phyloP scores from a whole-genome alignment of 1,139 yeast species.

The Wickerhamiella infanticola region DNA sequence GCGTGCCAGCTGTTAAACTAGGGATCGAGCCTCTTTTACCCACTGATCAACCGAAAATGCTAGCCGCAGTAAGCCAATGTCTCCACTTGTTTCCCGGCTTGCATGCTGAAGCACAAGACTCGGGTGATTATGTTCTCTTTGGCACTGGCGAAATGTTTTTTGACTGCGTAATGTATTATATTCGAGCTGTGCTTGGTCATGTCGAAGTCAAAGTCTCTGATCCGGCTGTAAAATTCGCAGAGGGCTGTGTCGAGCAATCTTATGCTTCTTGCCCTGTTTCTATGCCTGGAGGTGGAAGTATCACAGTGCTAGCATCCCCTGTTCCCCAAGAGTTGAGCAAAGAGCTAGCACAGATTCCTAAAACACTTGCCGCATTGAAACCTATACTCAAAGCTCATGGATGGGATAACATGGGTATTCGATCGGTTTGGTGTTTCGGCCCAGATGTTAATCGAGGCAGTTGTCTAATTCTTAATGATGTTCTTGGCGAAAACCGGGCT shows the following conservation, averaged over 20 bases:
- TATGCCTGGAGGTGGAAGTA: slow-evolving; percentile 38
- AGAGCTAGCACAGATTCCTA: slow-evolving; percentile 37
- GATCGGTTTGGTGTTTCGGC: slow-evolving; percentile 74
- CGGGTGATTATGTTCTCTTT: slow-evolving; percentile 69
- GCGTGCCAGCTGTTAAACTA: slow-evolving; percentile 51
- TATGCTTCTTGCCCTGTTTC: slow-evolving; percentile 48
- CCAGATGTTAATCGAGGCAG: slow-evolving; percentile 31
- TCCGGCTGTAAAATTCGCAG: slow-evolving; percentile 68
- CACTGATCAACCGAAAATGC: slow-evolving; percentile 56
- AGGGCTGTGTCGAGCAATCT: slow-evolving; percentile 56
- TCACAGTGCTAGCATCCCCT: slow-evolving; percentile 73
- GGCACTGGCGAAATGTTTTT: slow-evolving; percentile 83
- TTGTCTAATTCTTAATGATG: slow-evolving; percentile 62
- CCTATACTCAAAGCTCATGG: slow-evolving; percentile 43
- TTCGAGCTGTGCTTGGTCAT: slow-evolving; percentile 45
- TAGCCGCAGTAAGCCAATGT: slow-evolving; percentile 50
- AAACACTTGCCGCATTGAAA: slow-evolving; percentile 33
- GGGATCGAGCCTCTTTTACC: slow-evolving; percentile 76
- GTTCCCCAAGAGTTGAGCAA: slow-evolving; percentile 33
- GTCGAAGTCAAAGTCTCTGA: slow-evolving; percentile 71
- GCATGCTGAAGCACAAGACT: slow-evolving; percentile 60
- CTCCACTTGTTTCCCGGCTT: slow-evolving; percentile 52
- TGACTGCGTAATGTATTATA: slow-evolving; percentile 70
- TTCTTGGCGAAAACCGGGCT: slow-evolving; percentile 35
- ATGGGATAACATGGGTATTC: slow-evolving; percentile 76